Evolutionary conservation across 768 basidiomycete genomes (phyloP).

Genomic region (Bullera alba): DNA sequence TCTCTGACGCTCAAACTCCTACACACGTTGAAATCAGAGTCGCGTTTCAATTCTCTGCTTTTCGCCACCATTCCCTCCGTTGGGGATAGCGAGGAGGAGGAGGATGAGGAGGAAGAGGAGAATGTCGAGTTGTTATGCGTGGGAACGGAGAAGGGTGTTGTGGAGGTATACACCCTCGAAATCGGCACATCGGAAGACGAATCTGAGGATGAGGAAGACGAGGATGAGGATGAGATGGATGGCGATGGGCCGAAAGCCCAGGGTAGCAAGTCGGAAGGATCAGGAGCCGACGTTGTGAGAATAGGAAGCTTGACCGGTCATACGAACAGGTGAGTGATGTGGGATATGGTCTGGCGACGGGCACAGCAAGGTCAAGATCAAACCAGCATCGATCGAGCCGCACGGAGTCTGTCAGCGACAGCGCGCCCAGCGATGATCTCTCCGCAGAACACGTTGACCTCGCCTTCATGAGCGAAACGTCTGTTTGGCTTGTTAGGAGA

Average conservation of each 20-base stretch:
- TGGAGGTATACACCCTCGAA: slow-evolving; percentile 61
- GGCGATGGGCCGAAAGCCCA: slow-evolving; percentile 20
- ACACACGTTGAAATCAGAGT: slow-evolving; percentile 65
- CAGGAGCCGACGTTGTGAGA: slow-evolving; percentile 15
- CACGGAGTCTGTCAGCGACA: too few relatives aligned
- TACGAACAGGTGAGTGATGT: slow-evolving; percentile 63
- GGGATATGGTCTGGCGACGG: neutral
- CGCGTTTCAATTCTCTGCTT: slow-evolving; percentile 74
- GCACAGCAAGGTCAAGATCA: neutral
- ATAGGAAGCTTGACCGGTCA: slow-evolving; percentile 69
- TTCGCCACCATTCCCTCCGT: slow-evolving; percentile 58
- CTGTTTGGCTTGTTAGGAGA: too few relatives aligned
- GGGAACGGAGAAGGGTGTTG: slow-evolving; percentile 82
- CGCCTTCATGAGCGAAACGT: too few relatives aligned
- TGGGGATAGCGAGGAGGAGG: slow-evolving; percentile 48
- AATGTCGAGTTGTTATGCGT: slow-evolving; percentile 60
- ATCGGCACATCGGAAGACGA: slow-evolving; percentile 45
- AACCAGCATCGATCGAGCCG: too few relatives aligned
- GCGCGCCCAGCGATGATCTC: too few relatives aligned
- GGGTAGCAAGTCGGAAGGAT: slow-evolving; percentile 8
- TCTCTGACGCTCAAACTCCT: slow-evolving; percentile 70
- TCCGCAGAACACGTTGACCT: too few relatives aligned
- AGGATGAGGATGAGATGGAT: slow-evolving; percentile 27
- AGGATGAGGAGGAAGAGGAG: slow-evolving; percentile 48
- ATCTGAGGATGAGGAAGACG: slow-evolving; percentile 23